Conservation (phyloP, 768 basidiomycete genomes). For the Mycena amicta region DNA sequence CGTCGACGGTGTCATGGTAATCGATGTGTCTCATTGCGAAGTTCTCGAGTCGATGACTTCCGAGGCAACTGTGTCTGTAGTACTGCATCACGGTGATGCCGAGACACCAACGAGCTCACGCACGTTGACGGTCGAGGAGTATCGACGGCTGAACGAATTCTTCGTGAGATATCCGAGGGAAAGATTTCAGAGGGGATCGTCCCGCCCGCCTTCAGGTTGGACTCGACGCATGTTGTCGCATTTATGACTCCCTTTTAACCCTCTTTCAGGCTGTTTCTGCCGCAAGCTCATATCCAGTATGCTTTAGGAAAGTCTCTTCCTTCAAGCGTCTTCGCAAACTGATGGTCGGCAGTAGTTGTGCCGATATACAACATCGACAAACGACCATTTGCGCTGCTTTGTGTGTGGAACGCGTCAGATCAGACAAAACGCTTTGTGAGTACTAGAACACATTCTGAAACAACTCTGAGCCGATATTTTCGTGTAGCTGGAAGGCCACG, state of each 20-base stretch:
- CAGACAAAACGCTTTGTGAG: slow-evolving; percentile 80
- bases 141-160: slow-evolving; percentile 73
- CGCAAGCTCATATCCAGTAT: slow-evolving; percentile 76
- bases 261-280: slow-evolving; percentile 83
- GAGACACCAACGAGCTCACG: slow-evolving; percentile 53
- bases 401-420: slow-evolving; percentile 86
- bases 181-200: slow-evolving; percentile 86
- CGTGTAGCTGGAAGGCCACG: slow-evolving; percentile 80
- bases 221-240: too few species aligned
- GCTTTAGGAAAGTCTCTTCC: slow-evolving; percentile 85
- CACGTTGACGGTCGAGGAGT: slow-evolving; percentile 70
- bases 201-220: slow-evolving; percentile 79
- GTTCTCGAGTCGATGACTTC: slow-evolving; percentile 69
- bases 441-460: slow-evolving; percentile 4
- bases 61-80: slow-evolving; percentile 67
- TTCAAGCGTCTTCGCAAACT: too few species aligned
- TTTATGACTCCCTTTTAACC: too few species aligned
- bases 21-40: slow-evolving; percentile 92
- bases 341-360: slow-evolving; percentile 55
- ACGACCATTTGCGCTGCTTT: slow-evolving; percentile 86
- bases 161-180: slow-evolving; percentile 83
- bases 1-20: slow-evolving; percentile 88
- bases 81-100: slow-evolving; percentile 69
- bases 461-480: slow-evolving; percentile 11
- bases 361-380: slow-evolving; percentile 94